Conservation (phyloP, 139 green algal genomes). For the Trebouxia sp. region DNA sequence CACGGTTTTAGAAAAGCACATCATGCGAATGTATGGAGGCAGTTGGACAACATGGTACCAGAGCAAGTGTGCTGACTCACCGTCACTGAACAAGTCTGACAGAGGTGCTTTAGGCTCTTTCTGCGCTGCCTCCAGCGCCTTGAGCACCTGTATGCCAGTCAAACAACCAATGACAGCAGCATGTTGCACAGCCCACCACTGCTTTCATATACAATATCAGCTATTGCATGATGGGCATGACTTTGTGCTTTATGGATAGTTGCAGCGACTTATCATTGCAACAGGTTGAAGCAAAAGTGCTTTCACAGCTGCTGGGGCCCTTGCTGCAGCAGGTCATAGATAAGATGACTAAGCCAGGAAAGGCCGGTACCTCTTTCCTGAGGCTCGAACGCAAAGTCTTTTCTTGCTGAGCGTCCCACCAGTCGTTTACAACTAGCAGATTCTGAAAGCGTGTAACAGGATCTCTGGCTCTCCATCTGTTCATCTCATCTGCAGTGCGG, state of each 20-base stretch:
- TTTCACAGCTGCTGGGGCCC: not conserved
- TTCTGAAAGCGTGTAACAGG: conserved; percentile 76
- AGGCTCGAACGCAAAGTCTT: conserved; percentile 41
- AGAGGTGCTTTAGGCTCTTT: conserved; percentile 66
- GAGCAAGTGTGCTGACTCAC: not conserved
- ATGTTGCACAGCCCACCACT: too few species aligned
- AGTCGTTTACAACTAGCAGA: conserved; percentile 64
- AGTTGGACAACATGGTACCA: not conserved
- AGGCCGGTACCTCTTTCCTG: conserved; percentile 49
- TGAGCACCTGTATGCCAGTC: conserved; percentile 54
- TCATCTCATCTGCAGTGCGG: conserved; percentile 77
- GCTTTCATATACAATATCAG: not conserved
- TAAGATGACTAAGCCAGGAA: not conserved
- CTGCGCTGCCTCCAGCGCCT: conserved; percentile 62
- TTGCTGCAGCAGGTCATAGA: not conserved
- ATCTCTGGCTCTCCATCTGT: conserved; percentile 75
- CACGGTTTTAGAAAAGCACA: too few species aligned
- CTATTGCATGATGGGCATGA: not conserved
- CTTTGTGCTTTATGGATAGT: too few species aligned
- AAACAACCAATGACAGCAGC: not conserved
- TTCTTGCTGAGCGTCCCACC: conserved; percentile 73
- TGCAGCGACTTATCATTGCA: too few species aligned
- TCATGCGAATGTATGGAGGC: too few species aligned
- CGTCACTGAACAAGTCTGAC: conserved; percentile 74
- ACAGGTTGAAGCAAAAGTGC: too few species aligned